Base-by-base conservation (phyloP, 1,139 yeast species). In the Zygoascus sp. region DNA sequence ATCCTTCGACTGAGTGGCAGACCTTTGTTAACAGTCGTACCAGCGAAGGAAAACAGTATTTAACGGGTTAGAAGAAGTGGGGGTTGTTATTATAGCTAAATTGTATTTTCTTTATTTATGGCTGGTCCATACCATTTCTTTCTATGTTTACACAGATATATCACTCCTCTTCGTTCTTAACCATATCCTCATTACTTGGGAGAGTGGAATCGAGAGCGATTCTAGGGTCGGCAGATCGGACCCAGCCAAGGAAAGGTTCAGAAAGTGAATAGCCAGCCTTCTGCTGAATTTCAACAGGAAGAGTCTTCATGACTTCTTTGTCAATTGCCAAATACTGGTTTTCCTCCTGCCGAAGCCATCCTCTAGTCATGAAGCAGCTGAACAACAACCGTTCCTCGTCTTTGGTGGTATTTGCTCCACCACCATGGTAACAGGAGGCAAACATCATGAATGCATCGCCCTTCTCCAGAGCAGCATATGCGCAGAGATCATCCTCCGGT, bases 381-480 rank as follows among this genome's bases (percentile, higher is more conserved):
- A 47, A 44, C 11, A 47, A 20, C 7, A 44, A 27, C 6, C 50
- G 41, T 36, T 47, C 50, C 34, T 47, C 40, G 32, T 47, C 45
- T 15, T 32, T 21, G 30, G 50, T 47, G 5, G 35, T 34, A 16
- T 47, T 47, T 2, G 50, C 50, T 13, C 49, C 42, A 4, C 50
- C 48, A 17, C 50, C 50, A 35, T 47, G 50, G 32, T 47, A 47
- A 28, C 50, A 47, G 9, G 50, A 47, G 32, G 40, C 50, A 22
- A 47, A 40, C 50, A 47, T 47, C 4, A 47, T 34, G 20, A 47
- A 47, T 5, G 47, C 50, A 27, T 47, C 50, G 3, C 50, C 50
- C 11, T 23, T 22, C 4, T 47, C 45, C 4, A 47, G 32, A 15
- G 20, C 42, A 7, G 50, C 50, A 34, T 39, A 40, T 5, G 20